Evolutionary conservation across 2,329 filamentous ascomycete species (phyloP).

Genomic region (Aquanectria penicillioides): DNA sequence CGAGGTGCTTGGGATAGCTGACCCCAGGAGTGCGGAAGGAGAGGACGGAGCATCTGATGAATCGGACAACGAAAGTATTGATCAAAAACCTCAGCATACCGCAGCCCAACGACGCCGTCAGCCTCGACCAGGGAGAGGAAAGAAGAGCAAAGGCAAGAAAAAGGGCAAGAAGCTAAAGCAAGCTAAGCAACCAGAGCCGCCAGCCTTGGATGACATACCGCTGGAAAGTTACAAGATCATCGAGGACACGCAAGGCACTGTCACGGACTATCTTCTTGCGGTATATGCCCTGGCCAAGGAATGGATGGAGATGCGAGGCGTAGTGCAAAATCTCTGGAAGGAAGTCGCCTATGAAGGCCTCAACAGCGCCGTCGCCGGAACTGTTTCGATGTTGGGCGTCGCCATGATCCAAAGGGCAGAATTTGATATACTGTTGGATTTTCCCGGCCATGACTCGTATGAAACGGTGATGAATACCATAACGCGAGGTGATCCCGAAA

Average conservation of each 20-base stretch:
- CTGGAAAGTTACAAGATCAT: slow-evolving; percentile 57
- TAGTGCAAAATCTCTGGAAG: slow-evolving; percentile 53
- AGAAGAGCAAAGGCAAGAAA: slow-evolving; percentile 28
- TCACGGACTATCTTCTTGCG: slow-evolving; percentile 57
- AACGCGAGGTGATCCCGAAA: slow-evolving; percentile 48
- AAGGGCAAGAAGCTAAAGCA: slow-evolving; percentile 29
- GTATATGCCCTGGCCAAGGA: slow-evolving; percentile 50
- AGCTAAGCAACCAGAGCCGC: slow-evolving; percentile 7
- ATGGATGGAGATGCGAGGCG: slow-evolving; percentile 51
- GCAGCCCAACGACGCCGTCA: neutral
- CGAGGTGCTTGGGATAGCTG: slow-evolving; percentile 14
- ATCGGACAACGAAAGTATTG: slow-evolving; percentile 20
- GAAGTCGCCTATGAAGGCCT: slow-evolving; percentile 56
- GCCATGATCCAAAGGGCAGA: slow-evolving; percentile 52
- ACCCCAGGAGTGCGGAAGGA: neutral
- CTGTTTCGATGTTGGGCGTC: slow-evolving; percentile 53
- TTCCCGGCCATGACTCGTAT: slow-evolving; percentile 56
- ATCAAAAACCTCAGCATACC: neutral
- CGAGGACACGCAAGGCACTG: slow-evolving; percentile 47
- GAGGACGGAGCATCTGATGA: neutral
- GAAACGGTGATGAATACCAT: slow-evolving; percentile 54
- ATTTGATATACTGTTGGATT: slow-evolving; percentile 54
- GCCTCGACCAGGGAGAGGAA: slow-evolving; percentile 2
- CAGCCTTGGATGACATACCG: slow-evolving; percentile 48
- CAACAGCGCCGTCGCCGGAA: slow-evolving; percentile 57